phyloP scores from a whole-genome alignment of 139 green algal genomes.

The Trebouxia sp. region DNA sequence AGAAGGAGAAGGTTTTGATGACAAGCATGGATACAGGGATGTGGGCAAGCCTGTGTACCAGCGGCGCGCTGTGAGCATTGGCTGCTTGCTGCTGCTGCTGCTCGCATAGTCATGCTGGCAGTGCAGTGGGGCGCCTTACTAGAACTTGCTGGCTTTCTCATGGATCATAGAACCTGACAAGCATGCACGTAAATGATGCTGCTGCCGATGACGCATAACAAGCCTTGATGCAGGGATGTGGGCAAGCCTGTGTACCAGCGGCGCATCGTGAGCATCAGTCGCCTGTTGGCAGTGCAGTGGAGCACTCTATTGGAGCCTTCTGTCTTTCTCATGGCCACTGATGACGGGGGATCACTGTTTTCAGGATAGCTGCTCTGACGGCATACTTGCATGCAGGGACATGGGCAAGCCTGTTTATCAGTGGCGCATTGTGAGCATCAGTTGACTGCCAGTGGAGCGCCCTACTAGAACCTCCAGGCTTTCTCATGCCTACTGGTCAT shows the following conservation, averaged over 20 bases:
- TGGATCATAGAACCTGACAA: too few species aligned
- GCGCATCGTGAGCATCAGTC: not conserved
- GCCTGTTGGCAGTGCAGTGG: not conserved
- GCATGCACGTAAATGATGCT: too few species aligned
- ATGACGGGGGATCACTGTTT: not conserved
- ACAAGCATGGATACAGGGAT: not conserved
- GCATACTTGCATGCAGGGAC: not conserved
- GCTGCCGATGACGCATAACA: not conserved
- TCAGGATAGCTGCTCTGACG: not conserved
- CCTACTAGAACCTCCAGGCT: not conserved
- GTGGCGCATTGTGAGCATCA: not conserved
- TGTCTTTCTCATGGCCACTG: not conserved
- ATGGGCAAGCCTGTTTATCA: not conserved
- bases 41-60: not conserved
- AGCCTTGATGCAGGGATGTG: not conserved
- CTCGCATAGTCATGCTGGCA: too few species aligned
- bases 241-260: not conserved
- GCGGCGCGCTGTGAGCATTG: not conserved
- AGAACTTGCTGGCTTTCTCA: not conserved
- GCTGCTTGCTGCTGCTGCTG: too few species aligned
- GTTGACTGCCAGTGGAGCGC: not conserved
- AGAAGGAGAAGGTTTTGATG: too few species aligned
- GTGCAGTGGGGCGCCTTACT: not conserved
- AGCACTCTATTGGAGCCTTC: not conserved
- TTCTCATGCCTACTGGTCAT: not conserved